Evolutionary conservation across 2,329 filamentous ascomycete genomes (phyloP), one percentile per base, ranked within the genome.

Genomic region (Acrocalymma vagum): DNA sequence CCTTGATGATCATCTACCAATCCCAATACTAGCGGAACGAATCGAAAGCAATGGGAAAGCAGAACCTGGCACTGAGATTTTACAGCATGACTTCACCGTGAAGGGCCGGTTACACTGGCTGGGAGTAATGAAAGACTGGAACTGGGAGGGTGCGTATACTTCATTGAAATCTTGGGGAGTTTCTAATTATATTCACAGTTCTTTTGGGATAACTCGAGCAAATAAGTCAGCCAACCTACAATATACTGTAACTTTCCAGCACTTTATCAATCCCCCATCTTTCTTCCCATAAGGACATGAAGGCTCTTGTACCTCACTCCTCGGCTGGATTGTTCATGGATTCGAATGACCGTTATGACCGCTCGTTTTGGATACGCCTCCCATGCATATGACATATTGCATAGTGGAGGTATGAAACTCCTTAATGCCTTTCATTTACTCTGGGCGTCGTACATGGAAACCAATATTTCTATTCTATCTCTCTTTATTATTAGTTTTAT

Each of bases 101-200:
- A 77, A 81, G 48, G 85, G 85, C 3, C 74, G 74, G 29, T 67
- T 86, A 57, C 85, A 88, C 66, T 88, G 85, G 85, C 73, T 86
- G 7, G 82, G 84, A 24, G 83, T 88, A 27, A 88, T 88, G 85
- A 80, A 79, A 48, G 84, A 87, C 53, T 86, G 83, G 82, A 72
- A 76, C n/a, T 88, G 85, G 84, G 84, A 88, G 77, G 79, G 84
- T 86, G 26, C 11, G n/a, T 24, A 4, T 27, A 16, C 9, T 26
- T n/a, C 9, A 9, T 29, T 16, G 7, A 10, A 11, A 26, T 22
- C 3, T 32, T 5, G 10, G n/a, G 26, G 13, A n/a, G 8, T 18
- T 29, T 31, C 49, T 58, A 46, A 58, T 32, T 10, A 3, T 14
- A 11, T 8, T 21, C 4, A 20, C 28, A 51, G 52, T 62, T 16